Evolutionary conservation across 352 stramenopile genomes (phyloP).

Genomic region (Globisporangium alternatum): DNA sequence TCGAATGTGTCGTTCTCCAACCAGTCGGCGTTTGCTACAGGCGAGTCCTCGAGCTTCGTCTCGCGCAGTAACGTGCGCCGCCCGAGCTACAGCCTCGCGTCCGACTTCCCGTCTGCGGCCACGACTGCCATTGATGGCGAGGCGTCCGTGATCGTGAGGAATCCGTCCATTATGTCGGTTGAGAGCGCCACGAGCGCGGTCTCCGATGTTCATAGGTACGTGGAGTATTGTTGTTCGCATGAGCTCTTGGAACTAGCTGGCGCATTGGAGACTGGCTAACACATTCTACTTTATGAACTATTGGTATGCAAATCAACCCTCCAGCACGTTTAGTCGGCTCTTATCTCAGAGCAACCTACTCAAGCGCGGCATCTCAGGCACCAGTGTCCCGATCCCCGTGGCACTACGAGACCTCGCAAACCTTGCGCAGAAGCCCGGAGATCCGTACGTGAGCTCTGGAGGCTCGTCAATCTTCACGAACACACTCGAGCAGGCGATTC

Average conservation of each 20-base stretch:
- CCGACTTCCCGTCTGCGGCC: slow-evolving; percentile 7
- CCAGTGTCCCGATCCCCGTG: slow-evolving; percentile 27
- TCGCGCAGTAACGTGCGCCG: slow-evolving; percentile 23
- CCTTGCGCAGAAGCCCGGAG: slow-evolving; percentile 38
- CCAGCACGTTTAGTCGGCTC: slow-evolving; percentile 55
- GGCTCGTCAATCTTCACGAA: slow-evolving; percentile 40
- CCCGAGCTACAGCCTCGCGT: slow-evolving; percentile 11
- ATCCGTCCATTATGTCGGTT: slow-evolving; percentile 27
- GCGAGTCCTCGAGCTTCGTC: slow-evolving; percentile 14
- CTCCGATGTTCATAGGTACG: slow-evolving; percentile 26
- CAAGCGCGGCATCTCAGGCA: slow-evolving; percentile 37
- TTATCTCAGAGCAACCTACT: slow-evolving; percentile 61
- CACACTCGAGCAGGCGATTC: slow-evolving; percentile 65
- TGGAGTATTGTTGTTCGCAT: background rate
- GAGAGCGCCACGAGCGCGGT: slow-evolving; percentile 35
- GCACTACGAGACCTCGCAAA: slow-evolving; percentile 18
- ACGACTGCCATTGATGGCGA: slow-evolving; percentile 21
- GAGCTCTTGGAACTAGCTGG: background rate
- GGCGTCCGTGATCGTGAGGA: slow-evolving; percentile 20
- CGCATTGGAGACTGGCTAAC: slow-evolving; percentile 2
- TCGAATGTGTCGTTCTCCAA: slow-evolving; percentile 50
- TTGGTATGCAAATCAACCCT: background rate
- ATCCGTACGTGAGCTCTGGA: slow-evolving; percentile 41
- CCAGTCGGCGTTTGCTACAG: slow-evolving; percentile 23
- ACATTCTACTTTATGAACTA: background rate